Evolutionary conservation across 106 monocot species (phyloP), one percentile per base, ranked within the genome.

Genomic region (Dioscorea alata): DNA sequence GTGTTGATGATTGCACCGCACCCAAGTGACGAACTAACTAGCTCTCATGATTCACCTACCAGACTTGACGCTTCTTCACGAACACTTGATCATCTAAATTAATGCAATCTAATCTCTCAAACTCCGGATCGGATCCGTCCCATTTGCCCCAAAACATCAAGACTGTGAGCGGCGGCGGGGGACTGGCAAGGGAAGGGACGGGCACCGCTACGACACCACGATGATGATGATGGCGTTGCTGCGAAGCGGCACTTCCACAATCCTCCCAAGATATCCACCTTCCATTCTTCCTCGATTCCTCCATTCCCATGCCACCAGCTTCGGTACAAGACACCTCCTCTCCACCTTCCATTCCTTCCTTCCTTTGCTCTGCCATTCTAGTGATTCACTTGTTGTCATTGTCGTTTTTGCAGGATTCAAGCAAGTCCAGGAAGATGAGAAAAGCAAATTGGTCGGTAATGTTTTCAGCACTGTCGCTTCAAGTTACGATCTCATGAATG

Each of bases 401-500:
- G 1, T 33, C 23, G 4, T 70, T 64, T 17, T 34, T 13, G 31
- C 74, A 97, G 97, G 97, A 48, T 97, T 81, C 64, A 92, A 92
- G 69, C 72, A 92, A 79, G 92, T 97, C 33, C 59, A 24, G 12
- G 92, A 92, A 73, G 92, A 97, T 64, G 97, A 97, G 19, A 97
- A 97, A 66, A 89, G 86, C 64, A 87, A 92, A 63, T 71, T 92
- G 76, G 97, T 97, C 50, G 92, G 92, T 42, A 85, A 90, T 73
- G 97, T 97, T 22, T 97, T 97, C 59, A 97, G 75, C 76, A 97
- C 59, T 59, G 92, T 97, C 49, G 97, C 97, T 18, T 83, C 97
- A 63, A 97, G 63, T 60, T 97, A 92, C 72, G 96, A 92, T 73
- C 74, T 97, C 48, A 97, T 97, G 96, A 97, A 97, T 83, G 96